phyloP scores from a whole-genome alignment of 192 early-diverging fungal species.

The Umbelopsis ramanniana region DNA sequence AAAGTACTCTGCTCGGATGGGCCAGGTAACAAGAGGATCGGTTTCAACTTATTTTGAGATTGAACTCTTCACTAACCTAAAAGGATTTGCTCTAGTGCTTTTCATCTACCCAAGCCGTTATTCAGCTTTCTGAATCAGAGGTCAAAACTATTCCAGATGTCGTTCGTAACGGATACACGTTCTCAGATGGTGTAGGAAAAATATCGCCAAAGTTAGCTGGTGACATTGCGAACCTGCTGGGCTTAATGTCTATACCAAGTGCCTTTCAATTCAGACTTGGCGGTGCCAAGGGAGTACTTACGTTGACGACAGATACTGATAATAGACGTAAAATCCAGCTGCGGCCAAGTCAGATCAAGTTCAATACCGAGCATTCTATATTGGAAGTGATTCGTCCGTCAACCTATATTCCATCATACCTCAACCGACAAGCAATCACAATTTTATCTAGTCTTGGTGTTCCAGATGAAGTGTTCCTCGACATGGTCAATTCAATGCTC shows the following conservation, averaged over 20 bases:
- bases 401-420: slow-evolving; percentile 49
- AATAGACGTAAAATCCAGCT: slow-evolving; percentile 48
- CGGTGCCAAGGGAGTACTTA: slow-evolving; percentile 67
- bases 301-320: slow-evolving; percentile 34
- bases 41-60: no score
- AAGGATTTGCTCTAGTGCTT: slow-evolving; percentile 48
- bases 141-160: slow-evolving; percentile 61
- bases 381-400: slow-evolving; percentile 67
- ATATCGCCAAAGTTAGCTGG: slow-evolving; percentile 56
- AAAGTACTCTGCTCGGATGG: slow-evolving; percentile 70
- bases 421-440: slow-evolving; percentile 72
- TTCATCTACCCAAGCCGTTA: slow-evolving; percentile 64
- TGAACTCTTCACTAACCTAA: not conserved
- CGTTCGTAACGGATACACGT: slow-evolving; percentile 56
- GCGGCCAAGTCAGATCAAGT: slow-evolving; percentile 63
- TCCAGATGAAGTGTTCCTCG: slow-evolving; percentile 56
- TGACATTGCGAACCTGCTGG: slow-evolving; percentile 42
- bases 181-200: slow-evolving; percentile 78
- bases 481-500: slow-evolving; percentile 50
- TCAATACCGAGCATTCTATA: slow-evolving; percentile 48
- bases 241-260: slow-evolving; percentile 46
- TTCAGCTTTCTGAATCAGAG: slow-evolving; percentile 41
- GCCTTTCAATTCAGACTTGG: slow-evolving; percentile 78
- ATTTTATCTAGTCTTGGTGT: slow-evolving; percentile 62
- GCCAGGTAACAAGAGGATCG: slow-evolving; percentile 55